These are phyloP conservation scores for Coemansia aciculifera DNA, from an alignment of 192 early-diverging fungal species.

Conservation along the genomic window DNA sequence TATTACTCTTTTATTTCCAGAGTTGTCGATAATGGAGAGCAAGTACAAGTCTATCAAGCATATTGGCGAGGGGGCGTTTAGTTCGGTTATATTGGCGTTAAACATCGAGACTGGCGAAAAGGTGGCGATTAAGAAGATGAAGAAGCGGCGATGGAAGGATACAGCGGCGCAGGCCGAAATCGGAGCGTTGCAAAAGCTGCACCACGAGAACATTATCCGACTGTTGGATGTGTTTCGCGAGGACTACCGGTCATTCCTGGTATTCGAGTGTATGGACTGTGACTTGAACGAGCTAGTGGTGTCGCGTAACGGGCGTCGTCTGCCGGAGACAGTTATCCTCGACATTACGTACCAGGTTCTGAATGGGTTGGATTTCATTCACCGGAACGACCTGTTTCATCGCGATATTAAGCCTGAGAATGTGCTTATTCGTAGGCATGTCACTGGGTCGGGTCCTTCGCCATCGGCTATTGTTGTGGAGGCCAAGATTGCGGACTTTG, in stretches of 20 bases:
- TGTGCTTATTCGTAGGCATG: conserved; percentile 64
- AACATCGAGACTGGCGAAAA: conserved; percentile 50
- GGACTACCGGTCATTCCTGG: conserved; percentile 85
- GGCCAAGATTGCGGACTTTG: conserved; percentile 96
- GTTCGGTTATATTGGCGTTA: conserved; percentile 54
- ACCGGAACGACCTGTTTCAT: conserved; percentile 92
- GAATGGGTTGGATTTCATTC: conserved; percentile 85
- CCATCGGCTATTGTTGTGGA: conserved; percentile 46
- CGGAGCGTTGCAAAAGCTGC: conserved; percentile 50
- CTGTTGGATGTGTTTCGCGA: conserved; percentile 83
- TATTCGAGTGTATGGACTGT: conserved; percentile 95
- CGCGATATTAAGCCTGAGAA: conserved; percentile 99
- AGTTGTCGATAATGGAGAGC: conserved; percentile 38
- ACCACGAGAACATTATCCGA: conserved; percentile 82
- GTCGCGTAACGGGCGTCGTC: conserved; percentile 62
- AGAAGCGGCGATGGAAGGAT: conserved; percentile 60
- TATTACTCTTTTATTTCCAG: not conserved
- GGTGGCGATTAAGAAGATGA: conserved; percentile 60
- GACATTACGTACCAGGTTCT: conserved; percentile 89
- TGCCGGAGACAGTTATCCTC: conserved; percentile 69
- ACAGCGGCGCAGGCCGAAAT: conserved; percentile 55
- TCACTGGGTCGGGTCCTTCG: conserved; percentile 37
- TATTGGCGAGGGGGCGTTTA: conserved; percentile 59
- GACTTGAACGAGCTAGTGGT: conserved; percentile 92
- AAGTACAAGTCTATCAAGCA: conserved; percentile 52